Evolutionary conservation across 2,329 filamentous ascomycete species (phyloP), one percentile per base, ranked within the genome.

Genomic region (Calycina marina): DNA sequence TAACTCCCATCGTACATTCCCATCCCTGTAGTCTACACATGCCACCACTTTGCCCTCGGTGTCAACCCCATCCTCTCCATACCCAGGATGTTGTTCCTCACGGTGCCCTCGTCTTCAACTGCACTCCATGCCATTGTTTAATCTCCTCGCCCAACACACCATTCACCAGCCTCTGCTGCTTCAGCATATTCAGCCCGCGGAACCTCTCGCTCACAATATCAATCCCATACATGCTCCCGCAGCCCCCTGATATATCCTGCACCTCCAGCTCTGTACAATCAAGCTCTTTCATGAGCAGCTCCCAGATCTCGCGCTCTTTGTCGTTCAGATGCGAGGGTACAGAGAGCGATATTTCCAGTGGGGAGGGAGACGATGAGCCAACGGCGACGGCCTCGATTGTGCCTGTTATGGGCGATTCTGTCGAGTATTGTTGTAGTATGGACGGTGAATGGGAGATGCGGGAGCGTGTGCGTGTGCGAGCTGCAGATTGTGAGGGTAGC

Each of bases 181-280:
- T 82, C 39, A 92, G 68, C 53, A 86, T 73, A 30, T 63, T 67
- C 45, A 73, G 54, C 28, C 81, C 83, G 33, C 65, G 64, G 56
- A 92, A 92, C 47, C 63, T 67, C 28, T 72, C 64, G 5, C 77
- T 81, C 29, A 73, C 67, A 42, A 90, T 74, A 47, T 86, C 77
- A 43, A 92, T 77, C 35, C 74, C 77, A 58, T 90, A 90, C 83
- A 90, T 90, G 50, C 75, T 81, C 6, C 82, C 82, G 57, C 82
- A 92, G 17, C 82, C 82, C 37, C 83, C 82, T 14, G 77, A 83
- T 31, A 90, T 72, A 57, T 92, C 82, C 53, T 78, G 76, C 6
- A 90, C 55, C 34, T 54, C 47, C 25, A 58, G 35, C 29, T 43
- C 44, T 22, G 38, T 42, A 14, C 49, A 49, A 16, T 46, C 36